phyloP scores from a whole-genome alignment of 371 early-diverging fungal genomes.

The Funneliformis caledonium region DNA sequence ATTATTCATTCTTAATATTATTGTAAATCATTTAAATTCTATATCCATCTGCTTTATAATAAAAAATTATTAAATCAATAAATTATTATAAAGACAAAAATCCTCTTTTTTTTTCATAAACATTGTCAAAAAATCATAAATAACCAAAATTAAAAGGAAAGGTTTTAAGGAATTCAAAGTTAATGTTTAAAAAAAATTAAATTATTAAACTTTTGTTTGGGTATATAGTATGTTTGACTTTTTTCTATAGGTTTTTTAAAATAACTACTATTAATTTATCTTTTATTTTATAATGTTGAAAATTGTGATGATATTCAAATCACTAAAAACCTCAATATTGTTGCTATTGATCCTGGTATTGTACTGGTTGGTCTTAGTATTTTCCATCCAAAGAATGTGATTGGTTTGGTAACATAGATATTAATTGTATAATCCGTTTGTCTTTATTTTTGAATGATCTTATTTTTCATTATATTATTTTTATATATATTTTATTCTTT shows the following conservation, averaged over 20 bases:
- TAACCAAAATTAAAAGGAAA: conserved; percentile 4
- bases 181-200: conserved; percentile 16
- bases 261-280: too few relatives aligned
- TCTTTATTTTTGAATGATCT: too few relatives aligned
- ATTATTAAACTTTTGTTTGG: background rate
- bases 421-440: background rate
- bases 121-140: background rate
- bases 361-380: background rate
- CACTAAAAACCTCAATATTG: background rate
- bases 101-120: background rate
- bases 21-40: background rate
- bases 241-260: too few relatives aligned
- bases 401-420: conserved; percentile 21
- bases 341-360: background rate
- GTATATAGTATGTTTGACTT: too few relatives aligned
- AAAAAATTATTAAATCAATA: background rate
- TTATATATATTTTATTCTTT: background rate
- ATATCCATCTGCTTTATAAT: background rate
- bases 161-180: conserved; percentile 8
- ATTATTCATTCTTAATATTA: conserved; percentile 1
- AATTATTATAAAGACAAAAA: background rate
- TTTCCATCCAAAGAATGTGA: too few relatives aligned
- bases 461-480: background rate
- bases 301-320: too few relatives aligned
- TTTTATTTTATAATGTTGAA: too few relatives aligned